Conservation (phyloP, 2,329 filamentous ascomycete genomes). For the Rachicladosporium sp. region DNA sequence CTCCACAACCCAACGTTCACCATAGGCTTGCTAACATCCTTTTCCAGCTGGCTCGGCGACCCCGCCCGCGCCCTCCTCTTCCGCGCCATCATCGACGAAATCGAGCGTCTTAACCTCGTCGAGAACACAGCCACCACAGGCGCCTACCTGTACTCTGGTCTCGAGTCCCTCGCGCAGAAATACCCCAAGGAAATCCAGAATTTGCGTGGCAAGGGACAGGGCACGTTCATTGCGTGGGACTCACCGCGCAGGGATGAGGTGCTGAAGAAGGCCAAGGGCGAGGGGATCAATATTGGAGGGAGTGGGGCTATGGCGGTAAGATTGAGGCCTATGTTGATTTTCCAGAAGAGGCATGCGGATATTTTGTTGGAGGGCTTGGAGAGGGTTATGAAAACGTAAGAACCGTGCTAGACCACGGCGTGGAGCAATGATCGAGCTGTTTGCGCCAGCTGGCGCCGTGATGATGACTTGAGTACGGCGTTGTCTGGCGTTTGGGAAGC, state of each 20-base stretch:
- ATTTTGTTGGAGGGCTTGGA: constrained; percentile 50
- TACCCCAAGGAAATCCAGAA: constrained; percentile 72
- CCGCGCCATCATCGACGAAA: constrained; percentile 73
- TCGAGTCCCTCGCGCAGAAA: constrained; percentile 54
- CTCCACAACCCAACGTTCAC: too few relatives aligned
- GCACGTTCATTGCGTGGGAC: constrained; percentile 90
- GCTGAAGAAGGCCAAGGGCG: constrained; percentile 61
- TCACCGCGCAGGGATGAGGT: constrained; percentile 68
- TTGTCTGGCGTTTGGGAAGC: too few relatives aligned
- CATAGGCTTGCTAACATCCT: constrained; percentile 6
- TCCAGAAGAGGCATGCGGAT: constrained; percentile 84
- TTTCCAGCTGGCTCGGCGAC: constrained; percentile 69
- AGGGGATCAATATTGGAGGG: constrained; percentile 80
- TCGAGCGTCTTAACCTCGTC: constrained; percentile 65
- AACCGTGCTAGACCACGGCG: not conserved
- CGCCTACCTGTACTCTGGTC: constrained; percentile 60
- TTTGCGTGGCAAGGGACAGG: constrained; percentile 74
- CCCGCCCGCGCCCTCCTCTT: constrained; percentile 74
- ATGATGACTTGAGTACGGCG: too few relatives aligned
- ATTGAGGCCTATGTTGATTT: constrained; percentile 79
- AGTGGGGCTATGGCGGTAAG: constrained; percentile 64
- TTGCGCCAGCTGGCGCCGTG: too few relatives aligned
- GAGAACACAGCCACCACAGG: constrained; percentile 65
- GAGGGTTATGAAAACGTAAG: constrained; percentile 21
- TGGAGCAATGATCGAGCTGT: too few relatives aligned